A percentile compares a stretch with the other conserved stretches of the same genome.
These are phyloP conservation scores for Rhododendron griersonianum DNA, from an alignment of 148 eudicot genomes.

Conservation along the genomic window DNA sequence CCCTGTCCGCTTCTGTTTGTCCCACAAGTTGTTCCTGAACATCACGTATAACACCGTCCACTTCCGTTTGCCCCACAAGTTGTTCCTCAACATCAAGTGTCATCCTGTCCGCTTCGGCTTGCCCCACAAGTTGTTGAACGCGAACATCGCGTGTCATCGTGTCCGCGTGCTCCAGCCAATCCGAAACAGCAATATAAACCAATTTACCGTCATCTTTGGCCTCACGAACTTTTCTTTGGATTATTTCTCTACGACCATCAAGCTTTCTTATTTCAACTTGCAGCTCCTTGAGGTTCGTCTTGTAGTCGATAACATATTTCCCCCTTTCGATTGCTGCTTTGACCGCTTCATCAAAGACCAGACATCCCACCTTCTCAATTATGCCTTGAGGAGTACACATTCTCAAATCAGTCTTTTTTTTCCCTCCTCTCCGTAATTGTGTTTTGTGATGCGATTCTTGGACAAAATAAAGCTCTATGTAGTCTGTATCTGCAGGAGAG, in stretches of 20 bases:
- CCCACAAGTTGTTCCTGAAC: not conserved
- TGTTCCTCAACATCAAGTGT: not conserved
- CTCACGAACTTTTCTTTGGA: not conserved
- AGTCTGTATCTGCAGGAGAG: not conserved
- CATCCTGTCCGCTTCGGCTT: not conserved
- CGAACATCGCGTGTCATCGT: not conserved
- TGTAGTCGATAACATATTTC: not conserved
- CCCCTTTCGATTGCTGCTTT: not conserved
- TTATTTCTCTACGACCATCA: not conserved
- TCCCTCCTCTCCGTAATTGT: too few relatives aligned
- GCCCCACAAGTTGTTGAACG: too few relatives aligned
- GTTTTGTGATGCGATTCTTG: too few relatives aligned
- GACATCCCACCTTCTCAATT: not conserved
- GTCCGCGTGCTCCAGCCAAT: not conserved
- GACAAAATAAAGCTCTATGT: not conserved
- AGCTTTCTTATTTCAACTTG: not conserved
- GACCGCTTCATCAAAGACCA: not conserved
- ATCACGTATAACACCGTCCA: not conserved
- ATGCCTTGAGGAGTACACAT: not conserved
- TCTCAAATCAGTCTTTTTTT: not conserved
- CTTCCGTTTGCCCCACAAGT: too few relatives aligned
- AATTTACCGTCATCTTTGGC: not conserved
- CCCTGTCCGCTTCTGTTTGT: too few relatives aligned
- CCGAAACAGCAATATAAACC: not conserved
- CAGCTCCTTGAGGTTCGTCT: not conserved